phyloP scores from a whole-genome alignment of 805 yeast genomes.

The Metschnikowia aberdeeniae region DNA sequence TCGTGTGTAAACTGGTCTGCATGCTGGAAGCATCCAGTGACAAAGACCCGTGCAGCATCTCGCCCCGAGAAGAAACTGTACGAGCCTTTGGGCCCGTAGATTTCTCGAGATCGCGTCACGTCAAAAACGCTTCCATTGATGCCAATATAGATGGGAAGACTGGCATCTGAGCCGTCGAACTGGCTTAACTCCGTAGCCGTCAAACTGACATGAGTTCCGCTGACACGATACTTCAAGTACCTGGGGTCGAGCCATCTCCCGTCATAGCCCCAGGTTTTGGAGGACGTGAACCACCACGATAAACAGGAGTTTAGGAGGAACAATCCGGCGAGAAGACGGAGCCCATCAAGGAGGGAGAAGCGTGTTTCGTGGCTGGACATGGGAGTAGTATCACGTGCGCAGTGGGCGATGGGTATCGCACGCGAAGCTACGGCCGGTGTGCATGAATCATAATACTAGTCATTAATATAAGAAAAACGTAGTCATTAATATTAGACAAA shows the following conservation, averaged over 20 bases:
- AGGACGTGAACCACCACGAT: slow-evolving; percentile 57
- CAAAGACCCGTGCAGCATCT: slow-evolving; percentile 66
- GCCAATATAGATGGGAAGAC: slow-evolving; percentile 54
- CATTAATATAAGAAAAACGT: too few relatives aligned
- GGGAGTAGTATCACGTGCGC: neutral
- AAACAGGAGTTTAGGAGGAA: slow-evolving; percentile 43
- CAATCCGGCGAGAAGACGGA: slow-evolving; percentile 45
- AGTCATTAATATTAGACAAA: too few relatives aligned
- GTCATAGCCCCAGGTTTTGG: slow-evolving; percentile 58
- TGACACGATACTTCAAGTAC: slow-evolving; percentile 31
- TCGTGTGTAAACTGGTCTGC: slow-evolving; percentile 60
- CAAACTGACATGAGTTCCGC: slow-evolving; percentile 23
- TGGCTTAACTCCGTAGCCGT: slow-evolving; percentile 44
- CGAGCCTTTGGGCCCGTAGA: slow-evolving; percentile 59
- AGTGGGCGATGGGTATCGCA: too few relatives aligned
- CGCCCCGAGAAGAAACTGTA: slow-evolving; percentile 58
- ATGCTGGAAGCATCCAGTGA: slow-evolving; percentile 62
- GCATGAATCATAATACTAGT: too few relatives aligned
- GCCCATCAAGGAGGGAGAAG: slow-evolving; percentile 30
- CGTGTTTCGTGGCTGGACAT: slow-evolving; percentile 1
- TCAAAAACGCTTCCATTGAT: slow-evolving; percentile 62
- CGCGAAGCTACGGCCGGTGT: too few relatives aligned
- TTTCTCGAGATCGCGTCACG: slow-evolving; percentile 45
- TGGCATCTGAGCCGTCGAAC: slow-evolving; percentile 48
- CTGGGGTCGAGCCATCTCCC: slow-evolving; percentile 46